A percentile compares a stretch with the other conserved stretches of the same genome.
These are phyloP conservation scores for Galerina marginata DNA, from an alignment of 768 basidiomycete species.

Conservation along the genomic window DNA sequence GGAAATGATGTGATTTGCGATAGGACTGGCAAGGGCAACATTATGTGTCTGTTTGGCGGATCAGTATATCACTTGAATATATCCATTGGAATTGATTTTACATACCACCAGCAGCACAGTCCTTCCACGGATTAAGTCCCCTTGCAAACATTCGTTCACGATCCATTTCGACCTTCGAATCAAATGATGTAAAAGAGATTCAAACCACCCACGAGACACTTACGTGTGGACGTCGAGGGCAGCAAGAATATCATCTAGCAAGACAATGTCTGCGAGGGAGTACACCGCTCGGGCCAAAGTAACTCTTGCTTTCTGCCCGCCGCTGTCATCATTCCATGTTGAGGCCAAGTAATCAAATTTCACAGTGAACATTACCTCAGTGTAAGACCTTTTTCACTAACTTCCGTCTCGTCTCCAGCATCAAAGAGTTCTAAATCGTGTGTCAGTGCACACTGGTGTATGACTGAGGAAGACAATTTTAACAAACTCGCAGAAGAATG, in stretches of 20 bases:
- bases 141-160: slow-evolving; percentile 76
- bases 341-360: not conserved
- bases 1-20: slow-evolving; percentile 63
- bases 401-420: slow-evolving; percentile 72
- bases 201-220: not conserved
- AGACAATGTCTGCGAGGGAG: slow-evolving; percentile 58
- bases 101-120: slow-evolving; percentile 81
- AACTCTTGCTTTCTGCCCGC: slow-evolving; percentile 52
- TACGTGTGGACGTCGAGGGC: slow-evolving; percentile 52
- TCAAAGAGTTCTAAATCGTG: slow-evolving; percentile 72
- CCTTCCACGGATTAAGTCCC: slow-evolving; percentile 75
- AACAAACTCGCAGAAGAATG: not conserved
- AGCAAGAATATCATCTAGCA: slow-evolving; percentile 78
- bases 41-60: slow-evolving; percentile 44
- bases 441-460: slow-evolving; percentile 77
- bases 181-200: not conserved
- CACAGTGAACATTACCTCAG: slow-evolving; percentile 31
- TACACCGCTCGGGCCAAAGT: slow-evolving; percentile 53
- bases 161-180: slow-evolving; percentile 82
- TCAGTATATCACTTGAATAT: not conserved
- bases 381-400: slow-evolving; percentile 74
- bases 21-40: slow-evolving; percentile 54
- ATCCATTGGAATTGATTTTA: not conserved
- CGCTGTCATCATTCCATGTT: not conserved
- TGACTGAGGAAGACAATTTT: slow-evolving; percentile 37